Evolutionary conservation across 768 basidiomycete species (phyloP), one percentile per base, ranked within the genome.

Genomic region (Rhodotorula kratochvilovae): DNA sequence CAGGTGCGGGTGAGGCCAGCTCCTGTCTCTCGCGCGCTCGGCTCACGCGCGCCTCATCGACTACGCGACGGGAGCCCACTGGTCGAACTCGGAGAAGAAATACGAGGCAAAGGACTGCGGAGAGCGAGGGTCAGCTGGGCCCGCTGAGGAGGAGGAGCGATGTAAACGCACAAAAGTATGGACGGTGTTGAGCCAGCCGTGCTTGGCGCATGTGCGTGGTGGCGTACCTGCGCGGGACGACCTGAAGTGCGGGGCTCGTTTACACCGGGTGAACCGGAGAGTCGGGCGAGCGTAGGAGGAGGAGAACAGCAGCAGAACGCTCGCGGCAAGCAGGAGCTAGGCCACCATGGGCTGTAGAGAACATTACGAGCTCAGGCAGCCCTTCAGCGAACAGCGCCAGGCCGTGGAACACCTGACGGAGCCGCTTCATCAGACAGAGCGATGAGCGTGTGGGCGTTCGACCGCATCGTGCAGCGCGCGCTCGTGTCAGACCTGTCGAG

Each of bases 101-200:
- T 92, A 95, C 76, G 85, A 87, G 48, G 77, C 77, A 58, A 77
- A 76, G 35, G 79, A 68, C 69, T 78, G 75, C 72, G 66, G 33
- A 46, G 21, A 29, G 10, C 27, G 11, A 42, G 35, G 42, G 42
- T 61, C 61, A 58, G 43, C 88, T 87, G 80, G 6, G 25, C 39
- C 15, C 7, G 12, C 12, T 5, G 19, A 29, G n/a, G 2, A 12
- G 29, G n/a, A 35, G 29, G 42, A n/a, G 10, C n/a, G n/a, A n/a
- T n/a, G 16, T 88, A 86, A 75, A 90, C 90, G 46, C 39, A 60
- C 61, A 79, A 92, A 93, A 0, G 90, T 89, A 75, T 92, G 88
- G 83, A 90, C 90, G 1, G 89, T 87, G 83, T 91, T 92, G 64
- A 93, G 82, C 91, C 91, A 93, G 35, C 85, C 89, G 75, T 91